Evolutionary conservation across 805 yeast species (phyloP), one percentile per base, ranked within the genome.

Genomic region (Starmerella powellii): DNA sequence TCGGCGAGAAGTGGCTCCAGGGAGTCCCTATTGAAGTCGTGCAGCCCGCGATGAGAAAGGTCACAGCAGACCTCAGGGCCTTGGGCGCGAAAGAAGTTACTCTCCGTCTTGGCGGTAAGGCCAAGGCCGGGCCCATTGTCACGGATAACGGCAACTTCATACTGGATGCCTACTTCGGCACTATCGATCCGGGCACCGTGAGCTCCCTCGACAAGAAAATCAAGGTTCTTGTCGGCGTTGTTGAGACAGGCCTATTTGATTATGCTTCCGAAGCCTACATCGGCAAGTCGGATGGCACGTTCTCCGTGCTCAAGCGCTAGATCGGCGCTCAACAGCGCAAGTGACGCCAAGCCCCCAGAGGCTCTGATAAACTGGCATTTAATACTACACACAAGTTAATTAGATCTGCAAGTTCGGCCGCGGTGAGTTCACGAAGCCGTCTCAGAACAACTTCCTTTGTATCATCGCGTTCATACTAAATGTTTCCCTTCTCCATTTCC

Each of bases 21-120:
- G 97, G 97, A 46, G 79, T 91, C 11, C 99, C 99, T 13, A 81
- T 91, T 52, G 99, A 91, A 63, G 83, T 91, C 38, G 91, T 91
- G 18, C 96, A 96, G 37, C 73, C 74, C 47, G 79, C 97, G 2
- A 83, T 81, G 55, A 80, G 78, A 31, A 80, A 81, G 56, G 88
- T 91, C 17, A 63, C 71, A 6, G 63, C 64, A 13, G 85, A 85
- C 49, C 68, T 91, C 56, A 57, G 62, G 38, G 56, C 57, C 31
- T 57, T 84, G 55, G 88, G 88, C 11, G 87, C 88, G 24, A 63
- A 66, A 40, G 66, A 61, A 2, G 76, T 85, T 17, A 63, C 57
- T 4, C 71, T 85, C 55, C 76, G 99, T 62, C 80, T 80, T 52
- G 97, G 97, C 39, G 85, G 83, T 12, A 66, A 78, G 38, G 87